Base-by-base conservation (phyloP, 1,284 basidiomycete species). In the Heterobasidion parviporum region DNA sequence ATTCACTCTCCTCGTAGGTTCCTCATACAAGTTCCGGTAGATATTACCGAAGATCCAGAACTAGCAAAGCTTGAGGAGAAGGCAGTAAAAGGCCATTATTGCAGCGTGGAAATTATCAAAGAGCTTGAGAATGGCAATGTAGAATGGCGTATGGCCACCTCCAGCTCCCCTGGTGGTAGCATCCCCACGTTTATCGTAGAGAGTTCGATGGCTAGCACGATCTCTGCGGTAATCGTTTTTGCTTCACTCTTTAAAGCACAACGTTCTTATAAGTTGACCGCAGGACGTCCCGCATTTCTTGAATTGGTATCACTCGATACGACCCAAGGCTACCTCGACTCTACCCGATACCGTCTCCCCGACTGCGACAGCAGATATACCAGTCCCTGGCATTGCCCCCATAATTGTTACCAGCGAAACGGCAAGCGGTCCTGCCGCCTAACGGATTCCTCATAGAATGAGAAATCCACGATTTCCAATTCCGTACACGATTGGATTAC, bases 61-160 rank as follows among this genome's bases (percentile, higher is more conserved):
- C 74, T 87, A 9, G 75, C 74, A 6, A 80, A 79, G 59, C 66
- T 82, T 15, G 86, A 90, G 64, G 79, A 81, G 61, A 81, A 80
- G 55, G 85, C 80, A n/a, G 79, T 81, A 1, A 81, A 77, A 59
- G 88, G 84, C 6, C 80, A 77, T 62, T 91, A 90, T 64, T 81
- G 80, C 50, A 81, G 82, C 60, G 81, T 88, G 4, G 88, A 91
- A 66, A 76, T 78, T 32, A 62, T 91, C 52, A 68, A 72, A 50
- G 84, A 88, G 67, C 74, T 85, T 34, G 80, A 80, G 15, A 73
- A 81, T 58, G 87, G 82, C 48, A 79, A 72, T 53, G 79, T 81
- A 6, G 86, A 89, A 67, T 91, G 89, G 88, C 74, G 80, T 50
- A 88, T 89, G 85, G 87, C 86, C 2, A 87, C 85, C 1, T 84